Evolutionary conservation across 306 rosid species (phyloP), one percentile per base, ranked within the genome.

Genomic region (Quillaja saponaria): DNA sequence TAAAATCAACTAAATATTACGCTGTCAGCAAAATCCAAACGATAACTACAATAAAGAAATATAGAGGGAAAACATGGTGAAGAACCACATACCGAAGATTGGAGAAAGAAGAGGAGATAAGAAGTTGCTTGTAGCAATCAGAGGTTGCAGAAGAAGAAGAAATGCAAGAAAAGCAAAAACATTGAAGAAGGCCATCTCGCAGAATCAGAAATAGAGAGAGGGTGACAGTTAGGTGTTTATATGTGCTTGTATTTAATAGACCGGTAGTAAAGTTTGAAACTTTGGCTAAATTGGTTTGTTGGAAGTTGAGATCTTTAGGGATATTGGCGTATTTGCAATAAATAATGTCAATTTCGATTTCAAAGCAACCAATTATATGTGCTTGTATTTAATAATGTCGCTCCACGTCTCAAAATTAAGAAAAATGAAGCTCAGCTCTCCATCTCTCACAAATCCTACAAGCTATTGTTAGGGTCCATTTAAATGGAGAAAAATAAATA

Each of bases 51-150:
- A 17, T 51, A 41, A 58, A 53, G 50, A 44, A 33, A 66, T 6
- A 6, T 3, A 55, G 46, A 40, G n/a, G n/a, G 9, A 15, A 33
- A 3, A 54, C 13, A 1, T 51, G 37, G 16, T 61, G 51, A 55
- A 51, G 54, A 35, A 25, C 28, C 40, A 68, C 83, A 54, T 68
- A 88, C 97, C 96, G 31, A 70, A 55, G 64, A 86, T 34, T 17
- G 96, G 96, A 7, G 95, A 67, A 53, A 84, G 65, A 41, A 81
- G 51, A 41, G 95, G 91, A 51, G 94, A 34, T 34, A 87, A 75
- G 17, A 82, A 16, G 48, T 76, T 73, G 58, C 49, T 66, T 14
- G 53, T 42, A 44, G 84, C 78, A 13, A 51, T 14, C 41, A 55
- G 71, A 20, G 91, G 81, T 6, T 73, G 88, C 20, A 74, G 67